These are phyloP conservation scores for Pythium volutum DNA, from an alignment of 352 stramenopile genomes.

Conservation along the genomic window DNA sequence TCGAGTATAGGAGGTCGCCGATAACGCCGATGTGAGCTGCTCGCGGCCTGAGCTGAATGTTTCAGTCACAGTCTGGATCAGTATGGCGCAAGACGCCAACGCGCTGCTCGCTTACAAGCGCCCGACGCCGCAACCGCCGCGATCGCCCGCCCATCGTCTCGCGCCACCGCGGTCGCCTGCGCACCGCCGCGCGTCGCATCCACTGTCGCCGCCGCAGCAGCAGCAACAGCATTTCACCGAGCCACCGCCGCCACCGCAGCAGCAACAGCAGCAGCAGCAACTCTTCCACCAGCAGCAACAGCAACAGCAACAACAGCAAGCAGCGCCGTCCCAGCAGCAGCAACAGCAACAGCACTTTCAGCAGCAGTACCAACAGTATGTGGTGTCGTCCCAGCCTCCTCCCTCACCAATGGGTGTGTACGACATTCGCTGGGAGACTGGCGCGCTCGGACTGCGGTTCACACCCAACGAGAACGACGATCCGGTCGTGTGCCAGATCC, in stretches of 20 bases:
- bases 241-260: no score
- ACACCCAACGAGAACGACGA: constrained; percentile 64
- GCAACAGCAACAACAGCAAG: no score
- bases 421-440: constrained; percentile 60
- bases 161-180: neutral
- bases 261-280: no score
- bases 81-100: constrained; percentile 17
- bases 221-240: neutral
- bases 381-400: neutral
- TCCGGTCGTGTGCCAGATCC: constrained; percentile 73
- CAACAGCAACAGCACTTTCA: constrained; percentile 17
- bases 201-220: neutral
- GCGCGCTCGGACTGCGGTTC: constrained; percentile 62
- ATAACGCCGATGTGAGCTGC: neutral
- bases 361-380: constrained; percentile 3
- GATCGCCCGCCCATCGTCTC: neutral
- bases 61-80: neutral
- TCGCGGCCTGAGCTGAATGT: neutral
- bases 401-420: constrained; percentile 25
- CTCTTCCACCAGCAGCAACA: neutral
- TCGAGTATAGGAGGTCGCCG: neutral
- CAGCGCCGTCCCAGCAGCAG: no score
- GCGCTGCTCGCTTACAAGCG: constrained; percentile 21
- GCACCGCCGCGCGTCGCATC: neutral
- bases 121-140: constrained; percentile 1